A percentile compares a stretch with the other conserved stretches of the same genome.
Evolutionary conservation across 805 yeast species (phyloP).

Genomic region (Hemisphaericaspora nanyangensis): DNA sequence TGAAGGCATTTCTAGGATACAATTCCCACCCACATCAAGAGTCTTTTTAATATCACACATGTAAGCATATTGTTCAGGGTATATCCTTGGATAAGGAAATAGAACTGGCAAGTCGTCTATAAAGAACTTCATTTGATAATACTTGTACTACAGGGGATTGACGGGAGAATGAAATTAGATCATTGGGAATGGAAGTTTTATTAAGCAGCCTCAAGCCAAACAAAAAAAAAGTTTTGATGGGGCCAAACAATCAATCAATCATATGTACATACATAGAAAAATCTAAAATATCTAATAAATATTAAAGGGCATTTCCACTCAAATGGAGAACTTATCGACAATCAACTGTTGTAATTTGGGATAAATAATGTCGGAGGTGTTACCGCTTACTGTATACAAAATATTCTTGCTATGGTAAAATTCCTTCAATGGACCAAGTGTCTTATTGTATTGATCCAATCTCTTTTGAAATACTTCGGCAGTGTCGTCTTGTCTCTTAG

Average conservation of each 20-base stretch:
- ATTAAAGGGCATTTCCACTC: no score
- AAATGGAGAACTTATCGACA: conserved; percentile 8
- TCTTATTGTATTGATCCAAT: conserved; percentile 55
- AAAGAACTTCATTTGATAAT: conserved; percentile 70
- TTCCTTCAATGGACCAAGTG: conserved; percentile 61
- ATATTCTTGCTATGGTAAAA: conserved; percentile 48
- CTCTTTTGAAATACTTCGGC: conserved; percentile 68
- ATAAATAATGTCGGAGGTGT: conserved; percentile 78
- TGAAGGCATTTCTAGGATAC: conserved; percentile 98
- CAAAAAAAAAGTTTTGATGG: no score
- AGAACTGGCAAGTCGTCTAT: conserved; percentile 95
- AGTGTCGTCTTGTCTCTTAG: conserved; percentile 80
- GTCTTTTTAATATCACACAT: conserved; percentile 95
- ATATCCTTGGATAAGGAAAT: conserved; percentile 94
- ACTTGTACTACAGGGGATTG: no score
- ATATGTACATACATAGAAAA: no score
- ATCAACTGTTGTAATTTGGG: conserved; percentile 53
- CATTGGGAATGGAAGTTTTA: no score
- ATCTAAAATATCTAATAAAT: neutral
- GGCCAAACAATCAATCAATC: no score
- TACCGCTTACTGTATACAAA: conserved; percentile 60
- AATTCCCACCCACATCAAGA: conserved; percentile 93
- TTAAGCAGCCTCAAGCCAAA: no score
- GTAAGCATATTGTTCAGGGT: conserved; percentile 97
- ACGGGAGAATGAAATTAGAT: no score